Base-by-base conservation (phyloP, 345 rosid genomes). In the Melaleuca alternifolia region DNA sequence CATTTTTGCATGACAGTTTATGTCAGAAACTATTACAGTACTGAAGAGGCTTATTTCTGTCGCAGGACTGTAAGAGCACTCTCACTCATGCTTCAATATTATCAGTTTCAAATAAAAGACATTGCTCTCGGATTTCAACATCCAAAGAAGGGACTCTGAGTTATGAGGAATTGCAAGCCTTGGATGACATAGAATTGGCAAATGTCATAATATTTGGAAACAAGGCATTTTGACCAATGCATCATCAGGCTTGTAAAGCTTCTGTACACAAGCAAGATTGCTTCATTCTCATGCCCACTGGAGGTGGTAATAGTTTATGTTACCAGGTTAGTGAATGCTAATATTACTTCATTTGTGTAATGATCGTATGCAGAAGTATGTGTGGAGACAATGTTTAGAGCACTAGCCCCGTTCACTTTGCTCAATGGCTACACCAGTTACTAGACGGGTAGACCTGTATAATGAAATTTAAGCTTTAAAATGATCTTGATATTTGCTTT, bases 241-340 rank as follows among this genome's bases (percentile, higher is more conserved):
- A 96, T 92, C 96, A 93, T 91, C 93, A 94, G 92, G 96, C 95
- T 83, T 97, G 99, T 89, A 91, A 89, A 90, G 95, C 98, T 83
- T 94, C 92, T 46, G 26, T 95, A 87, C 91, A 90, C 56, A 96
- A 92, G 88, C 92, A 89, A 89, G 98, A 96, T 88, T 96, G 98
- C 86, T 97, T 97, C 91, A 85, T 97, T 86, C 94, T 96, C 54
- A 92, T 97, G 98, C 99, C 98, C 3, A 97, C 98, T 0, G 98
- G 99, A 88, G 98, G 99, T 51, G 98, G 98, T 23, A 96, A 96
- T 91, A 97, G 99, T 90, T 88, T 97, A 83, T 96, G 99, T 90
- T 97, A 95, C 92, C 99, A 97, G 98, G 99, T 96, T 10, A 90
- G 84, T 56, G 85, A 54, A 87, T 82, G 54, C 85, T 89, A 82